Percentiles rank a stretch among this genome's conserved stretches.
Evolutionary conservation across 176 grass and related monocot genomes (phyloP).

Genomic region (Dactylis glomerata): DNA sequence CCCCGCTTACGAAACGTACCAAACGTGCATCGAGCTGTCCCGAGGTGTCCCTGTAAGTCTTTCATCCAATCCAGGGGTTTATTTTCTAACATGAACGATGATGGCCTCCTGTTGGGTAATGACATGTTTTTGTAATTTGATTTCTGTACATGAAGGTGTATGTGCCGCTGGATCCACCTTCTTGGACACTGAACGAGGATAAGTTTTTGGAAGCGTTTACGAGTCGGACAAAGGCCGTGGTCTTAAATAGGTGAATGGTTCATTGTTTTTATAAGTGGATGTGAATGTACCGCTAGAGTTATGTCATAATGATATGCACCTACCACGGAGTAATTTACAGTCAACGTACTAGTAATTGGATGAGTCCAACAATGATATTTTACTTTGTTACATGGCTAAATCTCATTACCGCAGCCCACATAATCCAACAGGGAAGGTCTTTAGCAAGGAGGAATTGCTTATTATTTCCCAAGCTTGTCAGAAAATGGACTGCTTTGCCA

Average conservation of each 20-base stretch:
- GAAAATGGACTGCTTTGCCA: conserved; percentile 68
- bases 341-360: background rate
- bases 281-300: background rate
- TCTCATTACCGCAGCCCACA: conserved; percentile 62
- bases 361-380: background rate
- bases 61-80: background rate
- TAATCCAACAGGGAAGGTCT: conserved; percentile 93
- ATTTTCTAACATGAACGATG: background rate
- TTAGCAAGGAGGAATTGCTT: conserved; percentile 63
- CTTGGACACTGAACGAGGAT: conserved; percentile 65
- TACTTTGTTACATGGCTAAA: conserved; percentile 20
- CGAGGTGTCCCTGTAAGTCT: conserved; percentile 73
- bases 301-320: background rate
- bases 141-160: conserved; percentile 53
- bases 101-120: background rate
- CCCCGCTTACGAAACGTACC: conserved; percentile 80
- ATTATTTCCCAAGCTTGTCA: conserved; percentile 59
- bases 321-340: background rate
- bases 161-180: conserved; percentile 79
- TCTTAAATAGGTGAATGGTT: conserved; percentile 75
- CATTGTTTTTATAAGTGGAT: background rate
- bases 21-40: conserved; percentile 70
- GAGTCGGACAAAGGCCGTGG: conserved; percentile 71
- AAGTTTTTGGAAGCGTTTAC: conserved; percentile 71
- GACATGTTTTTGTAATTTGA: background rate